Evolutionary conservation across 768 basidiomycete species (phyloP), one percentile per base, ranked within the genome.

Genomic region (Psilocybe cyanescens): DNA sequence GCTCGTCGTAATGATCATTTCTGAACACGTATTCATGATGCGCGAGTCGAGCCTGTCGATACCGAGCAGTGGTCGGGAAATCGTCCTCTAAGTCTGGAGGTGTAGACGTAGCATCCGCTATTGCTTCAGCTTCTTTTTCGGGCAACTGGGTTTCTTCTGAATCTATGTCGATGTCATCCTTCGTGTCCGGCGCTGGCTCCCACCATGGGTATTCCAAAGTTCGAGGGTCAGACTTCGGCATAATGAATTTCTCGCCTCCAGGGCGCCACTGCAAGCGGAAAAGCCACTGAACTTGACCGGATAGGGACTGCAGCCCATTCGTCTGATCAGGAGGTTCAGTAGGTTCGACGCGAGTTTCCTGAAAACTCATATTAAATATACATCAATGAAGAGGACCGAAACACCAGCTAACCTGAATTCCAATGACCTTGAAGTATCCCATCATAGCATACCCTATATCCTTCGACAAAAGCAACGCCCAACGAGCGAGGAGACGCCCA

Each of bases 251-350:
- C 68, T 86, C 83, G 3, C 83, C 84, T 24, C 83, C 84, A 4
- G 78, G 71, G 9, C 74, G 75, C 85, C 85, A 86, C 52, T 75
- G 67, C 29, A 83, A 74, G n/a, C 70, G 73, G 45, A 85, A 72
- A 46, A 64, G 66, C 85, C 85, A 86, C 50, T 76, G 61, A 4
- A 84, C 76, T 24, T 60, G 69, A 6, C 81, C 81, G 16, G 52
- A 53, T 12, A 50, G 5, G 0, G 31, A 39, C 14, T 55, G 29
- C 1, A 30, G 41, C 9, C 37, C 48, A 7, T 24, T 41, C 2
- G 16, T 3, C 12, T 35, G 16, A 12, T 14, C n/a, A 28, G 6
- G 4, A 31, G 17, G 12, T 11, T 48, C 46, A 1, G 60, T 50
- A 2, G 24, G 19, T 19, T 16, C 35, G 6, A 68, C 24, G 4